Base-by-base conservation (phyloP, 345 rosid species). In the Populus nigra region DNA sequence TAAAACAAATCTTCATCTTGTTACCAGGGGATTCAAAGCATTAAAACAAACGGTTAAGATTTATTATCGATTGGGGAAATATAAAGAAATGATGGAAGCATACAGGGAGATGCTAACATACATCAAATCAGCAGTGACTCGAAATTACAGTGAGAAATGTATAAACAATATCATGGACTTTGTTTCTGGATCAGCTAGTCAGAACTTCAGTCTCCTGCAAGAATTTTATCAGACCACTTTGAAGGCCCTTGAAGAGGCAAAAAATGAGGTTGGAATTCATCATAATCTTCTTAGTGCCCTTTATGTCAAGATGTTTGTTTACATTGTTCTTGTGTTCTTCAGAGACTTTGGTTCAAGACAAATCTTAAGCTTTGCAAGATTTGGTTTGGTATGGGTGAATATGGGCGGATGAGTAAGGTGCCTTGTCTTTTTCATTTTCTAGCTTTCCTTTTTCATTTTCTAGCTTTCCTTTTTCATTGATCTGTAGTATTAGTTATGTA, bases 311-410 rank as follows among this genome's bases (percentile, higher is more conserved):
- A 79, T 73, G 79, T 80, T 65, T 75, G 84, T 67, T 4, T 43
- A 59, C 29, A 1, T n/a, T 29, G 70, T 80, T 77, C 59, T 85
- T 7, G 78, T 77, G 68, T 65, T 82, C 25, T 73, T 78, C 94
- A 94, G 99, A 89, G 99, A 86, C 97, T 92, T 73, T 94, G 99
- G 99, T 96, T 96, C 87, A 96, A 94, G 89, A 96, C 98, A 25
- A 96, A 96, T 86, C 93, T 96, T 74, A 96, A 96, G 79, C 95
- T 96, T 62, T 94, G 99, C 91, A 94, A 96, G 86, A 96, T 94
- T 82, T 96, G 97, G 97, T 96, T 96, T 75, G 98, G 92, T 76
- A 94, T 90, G 85, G 94, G 97, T 73, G 99, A 94, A 88, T 96
- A 96, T 85, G 93, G 99, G 75, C 91, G 94, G 75, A 94, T 96